phyloP scores from a whole-genome alignment of 306 rosid species.

The Trichosanthes truncata region DNA sequence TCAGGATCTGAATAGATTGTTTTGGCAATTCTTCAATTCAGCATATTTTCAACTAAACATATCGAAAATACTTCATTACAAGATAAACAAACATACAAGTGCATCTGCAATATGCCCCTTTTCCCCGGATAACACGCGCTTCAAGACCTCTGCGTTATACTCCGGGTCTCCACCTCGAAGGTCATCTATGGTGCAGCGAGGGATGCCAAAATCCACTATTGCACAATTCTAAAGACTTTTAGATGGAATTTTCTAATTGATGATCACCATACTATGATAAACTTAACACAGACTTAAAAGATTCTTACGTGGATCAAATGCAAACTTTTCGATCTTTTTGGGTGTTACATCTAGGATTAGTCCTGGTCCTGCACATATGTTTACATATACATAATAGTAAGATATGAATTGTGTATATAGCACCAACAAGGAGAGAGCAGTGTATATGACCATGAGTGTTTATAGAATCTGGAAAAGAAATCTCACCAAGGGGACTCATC shows the following conservation, averaged over 20 bases:
- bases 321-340: conserved; percentile 53
- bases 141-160: conserved; percentile 59
- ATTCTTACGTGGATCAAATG: conserved; percentile 84
- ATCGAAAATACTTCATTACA: background rate
- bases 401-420: background rate
- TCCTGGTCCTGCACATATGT: conserved; percentile 69
- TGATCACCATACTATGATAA: background rate
- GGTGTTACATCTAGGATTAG: conserved; percentile 76
- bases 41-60: background rate
- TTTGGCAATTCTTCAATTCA: background rate
- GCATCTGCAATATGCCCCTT: conserved; percentile 77
- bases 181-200: conserved; percentile 62
- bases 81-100: conserved; percentile 53
- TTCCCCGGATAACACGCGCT: conserved; percentile 75
- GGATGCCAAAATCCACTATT: conserved; percentile 79
- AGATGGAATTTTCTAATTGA: background rate
- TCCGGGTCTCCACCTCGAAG: conserved; percentile 76
- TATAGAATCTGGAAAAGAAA: conserved; percentile 1
- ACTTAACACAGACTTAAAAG: conserved; percentile 7
- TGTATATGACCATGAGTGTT: background rate
- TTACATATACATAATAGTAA: background rate
- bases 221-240: background rate
- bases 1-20: conserved; percentile 43
- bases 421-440: background rate
- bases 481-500: conserved; percentile 91